Evolutionary conservation across 495 filamentous ascomycete genomes (phyloP), one percentile per base, ranked within the genome.

Genomic region (Neurospora sp.): DNA sequence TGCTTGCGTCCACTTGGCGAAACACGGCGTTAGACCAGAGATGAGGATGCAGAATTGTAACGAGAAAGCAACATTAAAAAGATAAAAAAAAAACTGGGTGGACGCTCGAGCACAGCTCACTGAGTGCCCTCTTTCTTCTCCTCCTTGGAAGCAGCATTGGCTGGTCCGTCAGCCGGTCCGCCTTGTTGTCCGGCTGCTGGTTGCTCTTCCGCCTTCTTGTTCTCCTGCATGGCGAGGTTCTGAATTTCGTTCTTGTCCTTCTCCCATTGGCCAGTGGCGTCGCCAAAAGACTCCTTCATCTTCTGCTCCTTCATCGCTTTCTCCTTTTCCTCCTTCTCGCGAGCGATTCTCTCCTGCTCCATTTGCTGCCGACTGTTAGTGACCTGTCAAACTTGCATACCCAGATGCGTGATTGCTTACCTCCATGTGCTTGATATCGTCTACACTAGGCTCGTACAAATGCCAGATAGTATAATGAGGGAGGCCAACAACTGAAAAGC

Each of bases 381-480:
- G 74, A 70, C 61, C 65, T 45, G 12, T 68, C 27, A 41, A 48
- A 70, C 20, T 17, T 9, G 68, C 14, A 16, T 38, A 69, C 1
- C 39, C 17, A 17, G 20, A 74, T 69, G 9, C 37, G 27, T 10
- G 48, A 40, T 22, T 70, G 73, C 85, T 73, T 77, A 88, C 87
- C 84, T 94, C 95, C 96, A 99, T 99, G 75, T 98, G 96, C 70
- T 92, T 90, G 69, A 98, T 92, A 76, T 99, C 96, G 77, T 99
- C 96, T 12, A 97, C 93, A 73, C 93, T 97, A 14, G 96, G 96
- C 80, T 99, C 96, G 83, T 99, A 99, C 70, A 98, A 85, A 90
- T 99, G 96, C 96, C 96, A 99, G 72, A 99, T 97, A 0, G 94
- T 97, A 81, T 99, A 99, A 77, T 99, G 96, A 7, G 96, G 96